These are phyloP conservation scores for Nannochloropsis salina DNA, from an alignment of 108 stramenopile species.

Conservation along the genomic window DNA sequence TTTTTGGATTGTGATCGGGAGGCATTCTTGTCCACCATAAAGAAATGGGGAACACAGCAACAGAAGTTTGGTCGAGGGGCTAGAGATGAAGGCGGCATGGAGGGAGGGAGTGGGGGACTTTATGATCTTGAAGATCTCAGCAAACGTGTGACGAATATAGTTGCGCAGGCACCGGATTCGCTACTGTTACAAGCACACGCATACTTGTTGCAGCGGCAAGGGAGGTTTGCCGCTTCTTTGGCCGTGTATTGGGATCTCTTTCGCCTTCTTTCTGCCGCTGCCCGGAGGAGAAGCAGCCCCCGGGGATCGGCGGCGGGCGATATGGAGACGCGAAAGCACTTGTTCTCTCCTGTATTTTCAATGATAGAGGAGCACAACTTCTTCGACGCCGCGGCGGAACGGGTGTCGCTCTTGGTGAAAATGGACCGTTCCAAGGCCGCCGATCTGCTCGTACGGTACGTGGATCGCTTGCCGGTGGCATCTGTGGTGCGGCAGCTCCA, in stretches of 20 bases:
- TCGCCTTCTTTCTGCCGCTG: not conserved
- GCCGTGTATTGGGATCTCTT: not conserved
- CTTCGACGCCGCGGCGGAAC: not conserved
- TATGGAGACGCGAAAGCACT: not conserved
- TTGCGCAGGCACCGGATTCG: not conserved
- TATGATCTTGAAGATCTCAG: not conserved
- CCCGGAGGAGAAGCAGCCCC: not conserved
- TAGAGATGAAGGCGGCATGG: not conserved
- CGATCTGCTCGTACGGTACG: not conserved
- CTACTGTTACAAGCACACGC: not conserved
- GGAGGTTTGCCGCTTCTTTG: not conserved
- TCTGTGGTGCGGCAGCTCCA: slow-evolving; percentile 14
- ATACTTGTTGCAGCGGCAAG: not conserved
- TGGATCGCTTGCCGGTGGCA: not conserved
- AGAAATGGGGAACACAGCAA: slow-evolving; percentile 7
- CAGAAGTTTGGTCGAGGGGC: not conserved
- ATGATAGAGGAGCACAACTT: slow-evolving; percentile 19
- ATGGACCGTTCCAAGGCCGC: not conserved
- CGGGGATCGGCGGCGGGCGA: not conserved
- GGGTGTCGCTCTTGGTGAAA: not conserved
- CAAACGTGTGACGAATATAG: not conserved
- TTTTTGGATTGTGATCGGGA: not conserved
- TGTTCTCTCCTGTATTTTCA: not conserved
- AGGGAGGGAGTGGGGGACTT: not conserved
- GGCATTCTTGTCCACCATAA: not conserved